These are phyloP conservation scores for Diplosphaera chodatii DNA, from an alignment of 139 green algal genomes.

Conservation along the genomic window DNA sequence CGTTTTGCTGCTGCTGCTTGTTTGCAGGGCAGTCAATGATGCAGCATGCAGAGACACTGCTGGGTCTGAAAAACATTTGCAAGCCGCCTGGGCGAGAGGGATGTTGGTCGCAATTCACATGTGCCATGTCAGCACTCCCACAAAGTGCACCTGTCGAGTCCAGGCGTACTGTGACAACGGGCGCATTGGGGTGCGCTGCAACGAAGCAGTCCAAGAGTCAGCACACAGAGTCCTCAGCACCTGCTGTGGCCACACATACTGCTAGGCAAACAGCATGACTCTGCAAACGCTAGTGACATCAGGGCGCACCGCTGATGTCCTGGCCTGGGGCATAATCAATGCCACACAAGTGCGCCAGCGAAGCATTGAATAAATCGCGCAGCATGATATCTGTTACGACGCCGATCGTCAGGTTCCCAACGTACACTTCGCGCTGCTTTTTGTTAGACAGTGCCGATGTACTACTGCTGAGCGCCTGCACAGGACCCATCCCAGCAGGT, in stretches of 20 bases:
- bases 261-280: no score
- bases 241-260: no score
- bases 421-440: constrained; percentile 80
- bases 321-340: not conserved
- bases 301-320: not conserved
- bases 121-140: no score
- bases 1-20: no score
- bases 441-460: constrained; percentile 15
- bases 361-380: constrained; percentile 81
- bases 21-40: no score
- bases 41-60: no score
- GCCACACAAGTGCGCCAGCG: constrained; percentile 34
- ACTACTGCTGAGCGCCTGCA: not conserved
- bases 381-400: constrained; percentile 64
- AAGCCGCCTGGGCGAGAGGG: no score
- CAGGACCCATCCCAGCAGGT: not conserved
- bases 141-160: constrained; percentile 42
- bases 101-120: no score
- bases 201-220: no score
- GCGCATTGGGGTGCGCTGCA: constrained; percentile 33
- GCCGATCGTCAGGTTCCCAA: constrained; percentile 83
- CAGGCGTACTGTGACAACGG: constrained; percentile 65
- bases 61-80: no score
- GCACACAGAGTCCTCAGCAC: no score
- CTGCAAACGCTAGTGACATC: no score